Percentiles rank a stretch among this genome's conserved stretches.
These are phyloP conservation scores for Mycena kentingensis DNA, from an alignment of 768 basidiomycete genomes.

Conservation along the genomic window DNA sequence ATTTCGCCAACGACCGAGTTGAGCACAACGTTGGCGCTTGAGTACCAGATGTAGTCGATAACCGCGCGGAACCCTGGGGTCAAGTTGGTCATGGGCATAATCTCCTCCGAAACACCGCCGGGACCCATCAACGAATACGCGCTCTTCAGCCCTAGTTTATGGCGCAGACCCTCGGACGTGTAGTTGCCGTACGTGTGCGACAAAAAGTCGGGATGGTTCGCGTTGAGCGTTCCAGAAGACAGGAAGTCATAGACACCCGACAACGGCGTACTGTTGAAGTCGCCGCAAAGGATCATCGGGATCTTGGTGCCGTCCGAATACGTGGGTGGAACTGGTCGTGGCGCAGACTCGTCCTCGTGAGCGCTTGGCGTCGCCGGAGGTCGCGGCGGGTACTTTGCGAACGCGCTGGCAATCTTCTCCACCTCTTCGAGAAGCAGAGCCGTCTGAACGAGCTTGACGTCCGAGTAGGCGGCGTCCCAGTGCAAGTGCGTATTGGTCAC, in stretches of 20 bases:
- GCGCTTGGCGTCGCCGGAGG: slow-evolving; percentile 44
- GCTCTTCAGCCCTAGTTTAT: slow-evolving; percentile 80
- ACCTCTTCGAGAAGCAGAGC: slow-evolving; percentile 91
- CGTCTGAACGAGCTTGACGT: slow-evolving; percentile 97
- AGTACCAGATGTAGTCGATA: slow-evolving; percentile 95
- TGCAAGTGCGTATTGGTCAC: slow-evolving; percentile 90
- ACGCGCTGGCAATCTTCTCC: slow-evolving; percentile 83
- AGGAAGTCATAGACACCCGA: slow-evolving; percentile 94
- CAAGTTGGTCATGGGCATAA: slow-evolving; percentile 72
- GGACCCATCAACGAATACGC: slow-evolving; percentile 63
- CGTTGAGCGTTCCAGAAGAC: slow-evolving; percentile 64
- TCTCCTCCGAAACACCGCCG: slow-evolving; percentile 45
- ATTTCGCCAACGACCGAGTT: slow-evolving; percentile 89
- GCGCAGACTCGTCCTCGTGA: slow-evolving; percentile 26
- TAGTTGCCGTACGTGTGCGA: slow-evolving; percentile 88
- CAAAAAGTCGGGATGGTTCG: slow-evolving; percentile 91
- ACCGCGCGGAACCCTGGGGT: slow-evolving; percentile 85
- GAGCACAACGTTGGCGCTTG: slow-evolving; percentile 67
- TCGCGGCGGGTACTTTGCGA: slow-evolving; percentile 77
- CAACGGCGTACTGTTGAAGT: slow-evolving; percentile 87
- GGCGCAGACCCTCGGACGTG: slow-evolving; percentile 85
- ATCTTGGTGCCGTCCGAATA: slow-evolving; percentile 89
- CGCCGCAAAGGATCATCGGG: slow-evolving; percentile 89
- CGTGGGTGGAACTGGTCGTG: slow-evolving; percentile 56
- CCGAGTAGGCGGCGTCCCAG: slow-evolving; percentile 90